Base-by-base conservation (phyloP, 257 asterid species). In the Penstemon eatonii region DNA sequence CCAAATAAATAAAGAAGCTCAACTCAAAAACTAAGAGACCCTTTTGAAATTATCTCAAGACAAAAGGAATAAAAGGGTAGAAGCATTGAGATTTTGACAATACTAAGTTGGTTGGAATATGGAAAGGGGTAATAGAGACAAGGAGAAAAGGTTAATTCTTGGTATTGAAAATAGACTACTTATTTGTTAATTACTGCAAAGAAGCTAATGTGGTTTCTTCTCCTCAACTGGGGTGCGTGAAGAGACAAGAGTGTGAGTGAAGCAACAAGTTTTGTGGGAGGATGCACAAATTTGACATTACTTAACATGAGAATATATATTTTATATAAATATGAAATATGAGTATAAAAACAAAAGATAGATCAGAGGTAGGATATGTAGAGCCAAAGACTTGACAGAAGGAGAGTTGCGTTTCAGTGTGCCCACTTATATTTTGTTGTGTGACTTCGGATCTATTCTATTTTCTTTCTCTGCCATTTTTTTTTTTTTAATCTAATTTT, bases 221-320 rank as follows among this genome's bases (percentile, higher is more conserved):
- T 25, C 33, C 33, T 25, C 2, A 67, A 47, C 76, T 54, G 67
- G 72, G 71, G 50, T 53, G 65, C 55, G 40, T 39, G 55, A 68
- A 60, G 79, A 70, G 87, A 83, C 84, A 81, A 58, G 88, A 78
- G 88, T 86, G 79, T 71, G 61, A 50, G 83, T 18, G 87, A 87
- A 84, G 90, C 80, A 83, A 81, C 72, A 55, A 73, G 51, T 53
- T 63, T 38, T 54, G 61, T 69, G 68, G 57, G 39, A 67, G 71
- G 63, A 71, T 67, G 53, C 45, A 60, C 46, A 68, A 75, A 52
- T 71, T 71, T 67, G 55, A 76, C 77, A 72, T 56, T 72, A 15
- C 18, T 15, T 15, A 58, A 68, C 67, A 77, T 65, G 60, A 60
- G 72, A 47, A 64, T 73, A 77, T 43, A 15, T 15, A 15, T 15